Evolutionary conservation across 176 grass and related monocot species (phyloP), one percentile per base, ranked within the genome.

Genomic region (Zizania latifolia): DNA sequence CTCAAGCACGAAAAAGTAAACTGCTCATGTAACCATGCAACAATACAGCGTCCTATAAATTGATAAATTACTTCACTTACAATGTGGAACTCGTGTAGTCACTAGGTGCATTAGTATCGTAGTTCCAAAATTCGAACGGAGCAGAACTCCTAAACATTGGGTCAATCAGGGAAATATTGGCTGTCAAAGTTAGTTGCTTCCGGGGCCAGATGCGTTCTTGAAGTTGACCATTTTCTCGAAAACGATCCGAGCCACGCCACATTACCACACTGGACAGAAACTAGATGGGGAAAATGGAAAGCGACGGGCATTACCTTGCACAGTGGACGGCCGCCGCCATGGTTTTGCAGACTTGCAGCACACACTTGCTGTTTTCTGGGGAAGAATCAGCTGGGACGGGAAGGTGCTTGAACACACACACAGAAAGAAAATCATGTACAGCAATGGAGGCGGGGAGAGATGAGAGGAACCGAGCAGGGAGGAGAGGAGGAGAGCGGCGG

Each of bases 271-370:
- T 6, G 21, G 28, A 8, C n/a, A 48, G n/a, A 75, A 30, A 24
- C 27, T 19, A 22, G 3, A 22, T 1, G 9, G 1, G 39, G 17
- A 27, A 58, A 22, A 4, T 8, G 8, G 7, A 51, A 51, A 21
- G 17, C 1, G 16, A 50, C 7, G 54, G 27, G 1, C 5, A 10
- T 36, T 68, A 83, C 81, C 81, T 37, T 16, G 81, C 51, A 67
- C 62, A 75, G 23, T 45, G 71, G 50, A 29, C 28, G 30, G 62
- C 54, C 21, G 30, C 29, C 17, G 72, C 81, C 72, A 60, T 68
- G 54, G 62, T 27, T 83, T 5, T 10, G 23, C 39, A 15, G n/a
- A 0, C 29, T 26, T 13, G 12, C 65, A 30, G 33, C 45, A 27
- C 51, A 22, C 19, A 9, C 8, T 22, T 10, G n/a, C n/a, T 22